A percentile compares a stretch with the other conserved stretches of the same genome.
phyloP scores from a whole-genome alignment of 495 filamentous ascomycete genomes.

The Talaromyces ruber region DNA sequence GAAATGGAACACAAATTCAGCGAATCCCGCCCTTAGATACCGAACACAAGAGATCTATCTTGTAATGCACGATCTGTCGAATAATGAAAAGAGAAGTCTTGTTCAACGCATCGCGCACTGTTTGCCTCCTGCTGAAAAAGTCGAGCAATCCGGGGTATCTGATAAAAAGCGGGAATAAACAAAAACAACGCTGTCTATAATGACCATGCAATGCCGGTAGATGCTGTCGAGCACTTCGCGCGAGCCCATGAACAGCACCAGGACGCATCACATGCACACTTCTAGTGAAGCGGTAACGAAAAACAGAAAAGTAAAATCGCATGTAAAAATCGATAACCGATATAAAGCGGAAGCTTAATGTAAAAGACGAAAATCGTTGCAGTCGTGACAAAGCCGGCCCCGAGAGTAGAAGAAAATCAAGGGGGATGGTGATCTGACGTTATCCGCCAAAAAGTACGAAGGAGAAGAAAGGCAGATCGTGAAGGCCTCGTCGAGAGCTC shows the following conservation, averaged over 20 bases:
- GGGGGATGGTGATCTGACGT: slow-evolving; percentile 38
- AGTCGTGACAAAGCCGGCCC: slow-evolving; percentile 45
- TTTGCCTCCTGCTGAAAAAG: slow-evolving; percentile 31
- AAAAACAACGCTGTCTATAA: slow-evolving; percentile 76
- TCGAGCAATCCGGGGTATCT: slow-evolving; percentile 50
- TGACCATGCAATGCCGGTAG: slow-evolving; percentile 54
- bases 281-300: slow-evolving; percentile 27
- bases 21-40: slow-evolving; percentile 43
- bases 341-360: slow-evolving; percentile 16
- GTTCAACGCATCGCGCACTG: slow-evolving; percentile 34
- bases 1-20: slow-evolving; percentile 21
- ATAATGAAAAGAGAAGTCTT: slow-evolving; percentile 1
- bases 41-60: slow-evolving; percentile 40
- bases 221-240: slow-evolving; percentile 17
- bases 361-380: slow-evolving; percentile 26
- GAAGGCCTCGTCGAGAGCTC: slow-evolving; percentile 38
- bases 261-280: slow-evolving; percentile 37
- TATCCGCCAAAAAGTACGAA: slow-evolving; percentile 37
- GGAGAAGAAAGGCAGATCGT: slow-evolving; percentile 36
- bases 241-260: slow-evolving; percentile 27
- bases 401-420: slow-evolving; percentile 28
- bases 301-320: slow-evolving; percentile 24
- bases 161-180: slow-evolving; percentile 38
- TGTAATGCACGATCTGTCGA: slow-evolving; percentile 27
- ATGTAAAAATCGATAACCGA: slow-evolving; percentile 18